These are phyloP conservation scores for Escovopsis sp. DNA, from an alignment of 2,329 filamentous ascomycete species.

Conservation along the genomic window DNA sequence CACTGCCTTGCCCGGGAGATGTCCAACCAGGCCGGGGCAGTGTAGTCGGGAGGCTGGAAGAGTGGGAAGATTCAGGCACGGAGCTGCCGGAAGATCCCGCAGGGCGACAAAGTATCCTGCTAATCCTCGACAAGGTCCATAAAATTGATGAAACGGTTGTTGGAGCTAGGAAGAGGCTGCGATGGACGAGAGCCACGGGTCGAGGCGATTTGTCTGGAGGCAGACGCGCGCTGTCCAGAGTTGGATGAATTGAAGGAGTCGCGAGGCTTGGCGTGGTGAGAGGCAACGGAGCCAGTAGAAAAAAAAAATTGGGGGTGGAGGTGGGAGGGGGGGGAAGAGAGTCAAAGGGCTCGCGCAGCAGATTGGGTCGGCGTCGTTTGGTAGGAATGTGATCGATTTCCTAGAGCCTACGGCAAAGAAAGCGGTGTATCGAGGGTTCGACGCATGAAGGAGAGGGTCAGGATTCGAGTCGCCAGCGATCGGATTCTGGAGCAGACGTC, in stretches of 20 bases:
- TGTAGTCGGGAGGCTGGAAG: too few species aligned
- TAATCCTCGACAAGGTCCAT: constrained; percentile 16
- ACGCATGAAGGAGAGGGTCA: background rate
- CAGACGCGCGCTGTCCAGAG: background rate
- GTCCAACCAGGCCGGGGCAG: too few species aligned
- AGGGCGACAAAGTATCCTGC: constrained; percentile 8
- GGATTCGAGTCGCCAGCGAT: constrained; percentile 5
- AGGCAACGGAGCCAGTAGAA: background rate
- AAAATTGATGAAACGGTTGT: constrained; percentile 9
- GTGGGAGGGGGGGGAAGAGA: too few species aligned
- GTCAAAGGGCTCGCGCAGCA: background rate
- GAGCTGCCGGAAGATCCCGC: too few species aligned
- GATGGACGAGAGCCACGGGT: too few species aligned
- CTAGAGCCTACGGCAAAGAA: background rate
- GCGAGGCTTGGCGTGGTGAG: background rate
- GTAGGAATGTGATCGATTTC: background rate
- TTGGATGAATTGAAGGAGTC: background rate
- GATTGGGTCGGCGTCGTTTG: background rate
- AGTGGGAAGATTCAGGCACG: too few species aligned
- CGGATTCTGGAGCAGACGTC: constrained; percentile 2
- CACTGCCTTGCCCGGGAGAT: too few species aligned
- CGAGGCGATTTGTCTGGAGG: background rate
- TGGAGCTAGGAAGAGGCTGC: constrained; percentile 1
- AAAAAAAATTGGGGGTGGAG: too few species aligned
- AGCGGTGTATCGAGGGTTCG: background rate